phyloP scores from a whole-genome alignment of 371 early-diverging fungal genomes.

The Blastocladiella emersonii region DNA sequence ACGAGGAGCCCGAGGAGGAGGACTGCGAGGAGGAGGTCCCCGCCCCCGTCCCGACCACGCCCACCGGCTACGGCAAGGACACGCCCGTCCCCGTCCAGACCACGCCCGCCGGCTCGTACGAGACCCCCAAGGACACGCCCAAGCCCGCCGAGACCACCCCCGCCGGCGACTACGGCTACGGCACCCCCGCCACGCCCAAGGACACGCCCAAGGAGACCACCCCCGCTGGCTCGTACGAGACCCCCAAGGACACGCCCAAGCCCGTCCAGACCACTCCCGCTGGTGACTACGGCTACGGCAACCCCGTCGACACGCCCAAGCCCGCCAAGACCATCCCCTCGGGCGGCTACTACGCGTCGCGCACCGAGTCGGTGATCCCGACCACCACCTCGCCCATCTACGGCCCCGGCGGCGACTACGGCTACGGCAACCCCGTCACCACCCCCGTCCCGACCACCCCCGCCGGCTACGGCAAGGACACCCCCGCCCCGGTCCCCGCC shows the following conservation, averaged over 20 bases:
- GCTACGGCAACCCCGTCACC: conserved; percentile 2
- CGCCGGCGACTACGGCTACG: too few species aligned
- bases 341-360: not conserved
- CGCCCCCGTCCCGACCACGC: too few species aligned
- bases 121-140: not conserved
- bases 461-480: not conserved
- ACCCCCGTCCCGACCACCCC: not conserved
- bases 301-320: too few species aligned
- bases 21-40: too few species aligned
- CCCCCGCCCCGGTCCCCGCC: not conserved
- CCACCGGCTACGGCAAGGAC: too few species aligned
- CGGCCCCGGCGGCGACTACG: too few species aligned
- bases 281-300: too few species aligned
- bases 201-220: not conserved
- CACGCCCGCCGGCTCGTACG: not conserved
- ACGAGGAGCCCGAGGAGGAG: too few species aligned
- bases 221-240: not conserved
- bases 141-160: not conserved
- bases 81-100: too few species aligned
- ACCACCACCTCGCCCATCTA: not conserved
- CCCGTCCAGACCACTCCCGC: not conserved
- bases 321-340: not conserved
- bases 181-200: not conserved
- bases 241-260: not conserved
- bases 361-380: too few species aligned